A percentile compares a stretch with the other conserved stretches of the same genome.
Evolutionary conservation across 345 rosid genomes (phyloP).

Genomic region (Anacardium occidentale): DNA sequence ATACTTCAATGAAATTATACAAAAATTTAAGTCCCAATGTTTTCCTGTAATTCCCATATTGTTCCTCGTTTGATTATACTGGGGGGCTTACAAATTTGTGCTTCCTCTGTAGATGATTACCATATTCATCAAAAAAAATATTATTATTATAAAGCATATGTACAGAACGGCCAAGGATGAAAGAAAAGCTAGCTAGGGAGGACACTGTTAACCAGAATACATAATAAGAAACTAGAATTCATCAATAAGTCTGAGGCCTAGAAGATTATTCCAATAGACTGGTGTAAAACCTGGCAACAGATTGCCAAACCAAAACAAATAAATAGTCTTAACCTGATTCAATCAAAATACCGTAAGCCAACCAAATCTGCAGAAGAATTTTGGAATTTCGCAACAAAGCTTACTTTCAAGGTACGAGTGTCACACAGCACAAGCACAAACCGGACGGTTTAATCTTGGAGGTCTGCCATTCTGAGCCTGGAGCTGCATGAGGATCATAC

Average conservation of each 20-base stretch:
- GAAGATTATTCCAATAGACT: not conserved
- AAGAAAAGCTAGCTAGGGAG: not conserved
- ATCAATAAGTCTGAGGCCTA: not conserved
- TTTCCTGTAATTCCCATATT: not conserved
- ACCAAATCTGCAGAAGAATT: constrained; percentile 7
- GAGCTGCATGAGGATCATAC: constrained; percentile 74
- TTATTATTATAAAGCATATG: not conserved
- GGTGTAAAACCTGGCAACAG: not conserved
- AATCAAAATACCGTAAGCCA: not conserved
- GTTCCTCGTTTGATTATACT: not conserved
- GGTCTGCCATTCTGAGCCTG: constrained; percentile 73
- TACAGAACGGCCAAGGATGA: not conserved
- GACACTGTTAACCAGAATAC: not conserved
- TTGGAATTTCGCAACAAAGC: not conserved
- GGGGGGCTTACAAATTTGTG: not conserved
- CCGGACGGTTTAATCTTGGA: constrained; percentile 70
- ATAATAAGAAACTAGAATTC: constrained; percentile 1
- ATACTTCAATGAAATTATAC: too few relatives aligned
- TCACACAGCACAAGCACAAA: constrained; percentile 64
- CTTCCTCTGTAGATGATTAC: not conserved
- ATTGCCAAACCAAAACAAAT: not conserved
- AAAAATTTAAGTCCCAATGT: not conserved
- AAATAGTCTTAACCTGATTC: not conserved
- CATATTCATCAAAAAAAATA: too few relatives aligned
- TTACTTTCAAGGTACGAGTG: constrained; percentile 57